Conservation (phyloP, 2,329 filamentous ascomycete species). For the Onygenales sp. region DNA sequence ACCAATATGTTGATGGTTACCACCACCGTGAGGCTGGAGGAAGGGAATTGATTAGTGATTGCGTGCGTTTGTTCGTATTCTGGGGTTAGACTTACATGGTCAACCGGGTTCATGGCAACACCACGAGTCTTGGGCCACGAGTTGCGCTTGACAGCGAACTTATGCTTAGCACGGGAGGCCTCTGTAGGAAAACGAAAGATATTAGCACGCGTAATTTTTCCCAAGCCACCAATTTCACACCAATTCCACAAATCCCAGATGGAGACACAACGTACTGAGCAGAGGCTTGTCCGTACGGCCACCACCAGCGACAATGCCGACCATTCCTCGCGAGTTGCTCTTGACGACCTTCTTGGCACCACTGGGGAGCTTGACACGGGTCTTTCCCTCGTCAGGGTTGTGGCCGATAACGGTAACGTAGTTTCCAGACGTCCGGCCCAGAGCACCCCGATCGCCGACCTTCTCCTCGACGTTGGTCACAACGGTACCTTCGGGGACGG, state of each 20-base stretch:
- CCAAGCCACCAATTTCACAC: too few relatives aligned
- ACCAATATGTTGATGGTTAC: constrained; percentile 99
- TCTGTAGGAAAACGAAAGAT: constrained; percentile 44
- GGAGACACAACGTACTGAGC: constrained; percentile 55
- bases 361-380: constrained; percentile 96
- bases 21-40: constrained; percentile 73
- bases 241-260: not conserved
- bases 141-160: constrained; percentile 99
- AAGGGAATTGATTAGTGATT: not conserved
- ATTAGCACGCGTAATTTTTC: too few relatives aligned
- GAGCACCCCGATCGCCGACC: constrained; percentile 88
- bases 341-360: constrained; percentile 98
- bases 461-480: constrained; percentile 99
- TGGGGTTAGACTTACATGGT: constrained; percentile 56
- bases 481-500: constrained; percentile 98
- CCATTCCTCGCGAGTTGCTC: constrained; percentile 91
- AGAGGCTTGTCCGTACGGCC: constrained; percentile 99
- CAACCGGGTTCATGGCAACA: constrained; percentile 99
- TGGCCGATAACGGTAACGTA: constrained; percentile 97
- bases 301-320: constrained; percentile 98
- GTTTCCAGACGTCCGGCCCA: constrained; percentile 97
- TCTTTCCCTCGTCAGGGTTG: constrained; percentile 99
- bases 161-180: constrained; percentile 99
- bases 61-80: too few relatives aligned
- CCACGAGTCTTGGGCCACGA: constrained; percentile 99